Evolutionary conservation across 2,329 filamentous ascomycete genomes (phyloP), one percentile per base, ranked within the genome.

Genomic region (Parastagonospora nodorum): DNA sequence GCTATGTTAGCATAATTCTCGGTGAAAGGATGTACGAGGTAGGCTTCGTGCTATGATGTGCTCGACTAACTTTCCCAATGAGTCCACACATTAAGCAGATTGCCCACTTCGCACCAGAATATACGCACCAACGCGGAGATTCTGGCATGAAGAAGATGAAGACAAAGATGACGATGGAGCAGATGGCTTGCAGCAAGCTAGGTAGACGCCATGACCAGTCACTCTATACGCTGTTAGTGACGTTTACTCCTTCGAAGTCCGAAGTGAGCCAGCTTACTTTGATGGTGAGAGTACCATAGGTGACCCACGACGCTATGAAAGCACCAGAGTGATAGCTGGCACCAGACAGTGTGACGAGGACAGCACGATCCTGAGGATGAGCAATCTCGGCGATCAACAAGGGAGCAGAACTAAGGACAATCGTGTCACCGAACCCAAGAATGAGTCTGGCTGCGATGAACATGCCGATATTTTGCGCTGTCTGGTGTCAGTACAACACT

Each of bases 181-280:
- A 79, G 4, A 77, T 51, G 31, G 76, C 73, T 58, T 84, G 82
- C 0, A 84, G 59, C 2, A 82, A 68, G 1, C 77, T 79, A 0
- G 81, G 82, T 6, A 81, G 71, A 33, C 78, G 71, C 81, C 59
- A 63, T 16, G 75, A 73, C 80, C 78, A 82, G 65, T 81, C 78
- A 42, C 49, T 84, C 52, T 51, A 37, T 31, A 14, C 12, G 2
- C 10, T 10, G 33, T 51, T 9, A 43, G 44, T 51, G 2, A 15
- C 1, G 10, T 14, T n/a, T 2, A 6, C 36, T 12, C 2, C 14
- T 6, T 19, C 35, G 16, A 47, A 27, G 2, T 50, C 10, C 2
- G 15, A n/a, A 45, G 6, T 15, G 11, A 9, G 11, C 11, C 1
- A 24, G 2, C 28, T 2, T 39, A 45, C 45, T 42, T 53, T 38